Percentiles rank a stretch among this genome's conserved stretches.
Conservation (phyloP, 805 yeast species). For the Suhomyces pyralidae region DNA sequence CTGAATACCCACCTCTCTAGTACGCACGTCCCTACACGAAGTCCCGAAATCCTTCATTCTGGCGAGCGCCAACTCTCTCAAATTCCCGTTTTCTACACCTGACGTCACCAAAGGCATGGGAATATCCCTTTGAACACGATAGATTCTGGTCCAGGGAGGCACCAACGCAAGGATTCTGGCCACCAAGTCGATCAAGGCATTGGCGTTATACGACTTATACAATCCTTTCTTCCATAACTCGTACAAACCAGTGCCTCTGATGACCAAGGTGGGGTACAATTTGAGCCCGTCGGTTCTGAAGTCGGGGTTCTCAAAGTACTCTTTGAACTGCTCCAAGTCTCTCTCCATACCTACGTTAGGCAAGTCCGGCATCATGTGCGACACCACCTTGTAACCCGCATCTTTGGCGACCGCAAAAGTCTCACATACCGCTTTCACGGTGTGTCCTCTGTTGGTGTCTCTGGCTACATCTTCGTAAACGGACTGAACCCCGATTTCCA, state of each 20-base stretch:
- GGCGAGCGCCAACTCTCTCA: constrained; percentile 91
- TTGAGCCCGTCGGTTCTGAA: constrained; percentile 97
- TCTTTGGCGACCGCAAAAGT: constrained; percentile 96
- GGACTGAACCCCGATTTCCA: constrained; percentile 96
- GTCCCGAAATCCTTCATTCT: constrained; percentile 99
- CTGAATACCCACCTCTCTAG: constrained; percentile 97
- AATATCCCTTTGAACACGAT: constrained; percentile 96
- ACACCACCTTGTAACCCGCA: constrained; percentile 95
- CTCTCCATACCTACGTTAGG: constrained; percentile 99
- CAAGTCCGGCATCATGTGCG: constrained; percentile 99
- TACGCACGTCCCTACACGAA: constrained; percentile 90
- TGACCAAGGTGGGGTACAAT: constrained; percentile 92
- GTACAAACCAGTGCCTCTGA: constrained; percentile 94
- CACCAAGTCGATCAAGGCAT: constrained; percentile 88
- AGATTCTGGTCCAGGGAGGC: constrained; percentile 99
- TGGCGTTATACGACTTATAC: constrained; percentile 91
- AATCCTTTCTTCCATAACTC: constrained; percentile 97
- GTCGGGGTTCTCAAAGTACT: constrained; percentile 94
- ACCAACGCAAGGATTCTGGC: constrained; percentile 94
- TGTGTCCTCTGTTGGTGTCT: constrained; percentile 97
- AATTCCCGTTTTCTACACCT: constrained; percentile 96
- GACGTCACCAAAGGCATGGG: constrained; percentile 98
- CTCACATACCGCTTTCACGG: constrained; percentile 93
- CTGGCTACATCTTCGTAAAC: constrained; percentile 98
- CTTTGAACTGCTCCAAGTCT: constrained; percentile 92